Conservation (phyloP, 805 yeast species). For the Lipomyces japonicus region DNA sequence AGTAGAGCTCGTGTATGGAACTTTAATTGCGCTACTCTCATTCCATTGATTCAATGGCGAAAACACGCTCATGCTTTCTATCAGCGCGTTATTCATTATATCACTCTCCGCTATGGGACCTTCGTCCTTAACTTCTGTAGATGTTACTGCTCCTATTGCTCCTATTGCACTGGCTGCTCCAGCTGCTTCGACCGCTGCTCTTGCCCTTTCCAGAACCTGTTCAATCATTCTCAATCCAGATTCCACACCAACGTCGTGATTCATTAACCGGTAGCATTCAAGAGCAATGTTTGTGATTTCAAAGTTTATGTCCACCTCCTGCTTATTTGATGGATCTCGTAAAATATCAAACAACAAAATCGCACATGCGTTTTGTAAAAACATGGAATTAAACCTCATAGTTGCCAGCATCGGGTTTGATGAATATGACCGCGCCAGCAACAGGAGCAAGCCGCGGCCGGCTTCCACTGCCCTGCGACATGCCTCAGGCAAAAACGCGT, state of each 20-base stretch:
- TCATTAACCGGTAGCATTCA: slow-evolving; percentile 25
- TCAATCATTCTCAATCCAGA: slow-evolving; percentile 22
- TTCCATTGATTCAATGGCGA: not conserved
- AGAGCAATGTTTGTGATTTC: slow-evolving; percentile 26
- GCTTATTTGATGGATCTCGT: slow-evolving; percentile 18
- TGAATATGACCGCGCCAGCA: slow-evolving; percentile 24
- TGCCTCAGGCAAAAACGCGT: slow-evolving; percentile 25
- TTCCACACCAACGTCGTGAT: slow-evolving; percentile 13
- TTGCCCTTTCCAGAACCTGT: slow-evolving; percentile 23
- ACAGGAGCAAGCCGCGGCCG: slow-evolving; percentile 18
- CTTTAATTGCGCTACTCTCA: not conserved
- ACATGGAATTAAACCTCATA: slow-evolving; percentile 26
- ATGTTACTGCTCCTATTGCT: not conserved
- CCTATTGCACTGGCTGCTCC: not conserved
- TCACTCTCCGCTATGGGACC: no score
- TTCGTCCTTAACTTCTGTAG: not conserved
- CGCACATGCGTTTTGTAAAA: slow-evolving; percentile 26
- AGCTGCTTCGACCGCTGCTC: slow-evolving; percentile 20
- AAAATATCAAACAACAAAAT: slow-evolving; percentile 22
- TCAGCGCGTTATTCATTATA: no score
- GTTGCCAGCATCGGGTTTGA: slow-evolving; percentile 24
- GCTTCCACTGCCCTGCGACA: slow-evolving; percentile 27
- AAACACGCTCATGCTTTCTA: no score
- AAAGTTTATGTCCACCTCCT: slow-evolving; percentile 24
- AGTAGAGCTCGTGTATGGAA: not conserved